Base-by-base conservation (phyloP, 1,284 basidiomycete genomes). In the Tilletia indica region DNA sequence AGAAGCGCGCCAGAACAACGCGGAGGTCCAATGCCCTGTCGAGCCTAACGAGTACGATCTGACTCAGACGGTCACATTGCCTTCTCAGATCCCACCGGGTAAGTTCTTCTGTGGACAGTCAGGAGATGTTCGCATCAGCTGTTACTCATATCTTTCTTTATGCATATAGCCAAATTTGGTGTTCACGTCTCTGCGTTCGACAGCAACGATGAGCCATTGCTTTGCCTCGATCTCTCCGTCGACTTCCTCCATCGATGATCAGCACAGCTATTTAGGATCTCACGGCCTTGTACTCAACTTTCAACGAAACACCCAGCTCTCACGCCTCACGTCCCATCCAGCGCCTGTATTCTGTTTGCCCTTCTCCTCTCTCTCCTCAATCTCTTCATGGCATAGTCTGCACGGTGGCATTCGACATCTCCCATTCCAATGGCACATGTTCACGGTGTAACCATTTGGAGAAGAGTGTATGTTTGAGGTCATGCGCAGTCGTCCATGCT, bases 151-250 rank as follows among this genome's bases (percentile, higher is more conserved):
- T 45, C 61, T 38, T 19, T 36, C 31, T 11, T 48, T 16, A 48
- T 38, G 70, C 34, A 34, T 70, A 38, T 72, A 94, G 96, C 93
- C 85, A 96, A 93, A 85, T 97, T 97, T 86, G 85, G 80, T 8
- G 89, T 99, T 70, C 84, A 88, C 58, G 89, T 95, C 31, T 84
- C 86, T 6, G 95, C 89, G 0, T 93, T 89, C 82, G 94, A 92
- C 0, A 87, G 79, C n/a, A 88, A 91, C 0, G 93, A 94, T 1
- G 89, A 91, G 0, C 89, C 91, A 73, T 85, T 97, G 87, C 79
- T 93, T 56, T 97, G 95, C 86, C 86, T 95, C 75, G 86, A 94
- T 77, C 86, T 98, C 66, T 74, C 72, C 70, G 90, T 95, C 69
- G 89, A 87, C 77, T 87, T 87, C 74, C 47, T 51, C 21, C 68